Evolutionary conservation across 1,284 basidiomycete species (phyloP), one percentile per base, ranked within the genome.

Genomic region (Apiotrichum gracile): DNA sequence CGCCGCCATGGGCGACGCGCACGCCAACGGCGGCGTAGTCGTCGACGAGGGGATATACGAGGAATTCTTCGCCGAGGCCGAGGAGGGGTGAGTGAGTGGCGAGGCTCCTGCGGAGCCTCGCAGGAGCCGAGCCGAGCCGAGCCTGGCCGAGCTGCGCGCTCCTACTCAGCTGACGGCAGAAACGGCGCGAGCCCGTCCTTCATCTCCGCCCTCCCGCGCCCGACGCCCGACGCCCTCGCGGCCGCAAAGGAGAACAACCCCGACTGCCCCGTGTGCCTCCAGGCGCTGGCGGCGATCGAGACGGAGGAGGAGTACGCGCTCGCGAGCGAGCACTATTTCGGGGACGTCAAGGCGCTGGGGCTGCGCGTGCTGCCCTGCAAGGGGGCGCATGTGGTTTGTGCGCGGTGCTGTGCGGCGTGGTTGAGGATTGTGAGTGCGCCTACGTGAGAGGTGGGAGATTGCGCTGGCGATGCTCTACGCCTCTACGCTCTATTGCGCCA

Each of bases 251-350:
- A 42, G 19, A 13, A 12, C 12, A 49, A 44, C 42, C 49, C 42
- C 17, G 16, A 31, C 7, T 62, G 61, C 38, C 61, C 61, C 31
- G 55, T 62, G 16, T 62, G 61, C 47, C 52, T 62, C 29, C 53
- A 60, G 47, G 26, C 33, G 4, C 53, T 57, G 7, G 58, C 38
- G 9, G 25, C 55, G 3, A 55, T 62, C 45, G 47, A 49, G 45
- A 62, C 61, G 8, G 61, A 62, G 50, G 55, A 62, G 27, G 61
- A 62, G 50, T 63, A 62, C 38, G 61, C 61, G 17, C 61, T 57
- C 21, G 58, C 61, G 27, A 49, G 49, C 16, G 61, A 62, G 34
- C 25, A 25, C 13, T 60, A 40, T 40, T 60, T 60, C 35, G 52
- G 51, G 22, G 61, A 59, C 41, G 19, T 22, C 3, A 44, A 27